A percentile compares a stretch with the other conserved stretches of the same genome.
phyloP scores from a whole-genome alignment of 2,329 filamentous ascomycete species.

The Davidsoniella neocaledoniae region DNA sequence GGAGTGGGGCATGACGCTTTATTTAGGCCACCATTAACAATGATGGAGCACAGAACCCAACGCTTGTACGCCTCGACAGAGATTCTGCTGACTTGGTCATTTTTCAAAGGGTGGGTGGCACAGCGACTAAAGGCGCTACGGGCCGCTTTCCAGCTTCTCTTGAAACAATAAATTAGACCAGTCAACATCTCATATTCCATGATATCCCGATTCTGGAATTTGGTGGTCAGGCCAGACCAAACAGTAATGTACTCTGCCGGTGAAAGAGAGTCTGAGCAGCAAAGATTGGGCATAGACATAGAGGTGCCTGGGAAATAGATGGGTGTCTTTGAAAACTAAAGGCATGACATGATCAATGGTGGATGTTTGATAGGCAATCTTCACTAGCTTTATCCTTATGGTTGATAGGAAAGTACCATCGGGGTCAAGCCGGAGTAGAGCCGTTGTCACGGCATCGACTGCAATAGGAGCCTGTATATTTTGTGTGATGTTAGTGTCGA shows the following conservation, averaged over 20 bases:
- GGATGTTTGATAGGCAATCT: slow-evolving; percentile 39
- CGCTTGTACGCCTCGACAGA: slow-evolving; percentile 88
- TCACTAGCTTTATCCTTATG: slow-evolving; percentile 40
- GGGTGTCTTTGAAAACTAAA: slow-evolving; percentile 47
- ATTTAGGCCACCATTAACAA: slow-evolving; percentile 43
- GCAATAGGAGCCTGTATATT: slow-evolving; percentile 27
- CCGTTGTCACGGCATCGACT: slow-evolving; percentile 29
- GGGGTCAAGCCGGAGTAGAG: slow-evolving; percentile 50
- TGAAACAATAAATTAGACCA: slow-evolving; percentile 46
- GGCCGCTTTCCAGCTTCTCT: slow-evolving; percentile 45
- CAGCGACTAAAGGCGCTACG: slow-evolving; percentile 44
- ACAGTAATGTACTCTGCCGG: slow-evolving; percentile 42
- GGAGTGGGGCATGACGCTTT: neutral
- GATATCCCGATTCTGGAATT: slow-evolving; percentile 34
- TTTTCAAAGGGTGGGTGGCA: slow-evolving; percentile 49
- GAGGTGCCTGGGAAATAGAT: slow-evolving; percentile 43
- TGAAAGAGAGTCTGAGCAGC: slow-evolving; percentile 30
- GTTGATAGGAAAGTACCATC: slow-evolving; percentile 48
- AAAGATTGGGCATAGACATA: slow-evolving; percentile 19
- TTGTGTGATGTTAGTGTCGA: neutral
- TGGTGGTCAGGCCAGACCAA: slow-evolving; percentile 38
- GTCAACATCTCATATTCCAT: slow-evolving; percentile 51
- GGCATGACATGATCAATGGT: slow-evolving; percentile 37
- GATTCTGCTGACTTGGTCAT: slow-evolving; percentile 49
- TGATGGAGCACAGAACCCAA: slow-evolving; percentile 62